Base-by-base conservation (phyloP, 129 eudicot genomes). In the Pulicaria dysenterica region DNA sequence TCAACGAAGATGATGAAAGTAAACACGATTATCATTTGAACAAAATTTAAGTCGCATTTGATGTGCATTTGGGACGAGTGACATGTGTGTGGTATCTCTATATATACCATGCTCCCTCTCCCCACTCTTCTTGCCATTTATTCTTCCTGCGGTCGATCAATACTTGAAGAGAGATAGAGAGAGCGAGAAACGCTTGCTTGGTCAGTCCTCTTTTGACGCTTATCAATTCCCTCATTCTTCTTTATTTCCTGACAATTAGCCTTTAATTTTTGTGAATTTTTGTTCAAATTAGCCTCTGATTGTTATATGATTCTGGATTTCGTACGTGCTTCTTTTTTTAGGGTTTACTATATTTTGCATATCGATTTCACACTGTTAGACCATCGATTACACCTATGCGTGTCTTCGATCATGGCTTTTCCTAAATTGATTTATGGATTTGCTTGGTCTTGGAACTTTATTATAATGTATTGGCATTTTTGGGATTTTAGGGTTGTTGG, bases 101-200 rank as follows among this genome's bases (percentile, higher is more conserved):
- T 75, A 65, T 65, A 75, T 65, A 66, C 73, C 60, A 12, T 45
- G 14, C 67, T 66, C 74, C 38, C 68, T 15, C 67, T 56, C 10
- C 67, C 63, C 80, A 75, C 73, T 56, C 73, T 55, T 68, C 73
- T 75, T 24, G 74, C 68, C 80, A 55, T 43, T 66, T 46, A 51
- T 16, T 44, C 39, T 58, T 64, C 50, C 37, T 75, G 15, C 55
- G 54, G 66, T 68, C 43, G 14, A n/a, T 54, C 43, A 24, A 31
- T 43, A 15, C 17, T 15, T n/a, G n/a, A n/a, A n/a, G n/a, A n/a
- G n/a, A n/a, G n/a, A n/a, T n/a, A 16, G 60, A 50, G 59, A n/a
- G 24, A 63, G 42, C 15, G 46, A 58, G 64, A 57, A 34, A n/a
- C 51, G 12, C 54, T 75, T 14, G 45, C 40, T 49, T 44, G 74